Percentiles rank a stretch among this genome's conserved stretches.
These are phyloP conservation scores for Teratosphaeria epicoccoides DNA, from an alignment of 2,329 filamentous ascomycete species.

Conservation along the genomic window DNA sequence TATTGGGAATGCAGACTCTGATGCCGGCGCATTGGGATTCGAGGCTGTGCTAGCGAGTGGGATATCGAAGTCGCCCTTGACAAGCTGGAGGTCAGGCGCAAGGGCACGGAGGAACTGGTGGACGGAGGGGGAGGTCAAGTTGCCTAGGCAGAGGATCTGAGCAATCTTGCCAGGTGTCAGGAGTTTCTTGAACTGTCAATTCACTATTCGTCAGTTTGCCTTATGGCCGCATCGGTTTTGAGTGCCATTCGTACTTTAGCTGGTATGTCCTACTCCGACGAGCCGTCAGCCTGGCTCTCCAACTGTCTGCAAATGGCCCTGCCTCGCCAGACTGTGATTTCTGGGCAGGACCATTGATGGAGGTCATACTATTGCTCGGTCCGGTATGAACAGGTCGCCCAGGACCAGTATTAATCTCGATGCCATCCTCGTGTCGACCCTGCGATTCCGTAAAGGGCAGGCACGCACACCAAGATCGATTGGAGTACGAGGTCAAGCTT, in stretches of 20 bases:
- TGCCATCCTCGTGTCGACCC: conserved; percentile 44
- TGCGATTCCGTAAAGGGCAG: not conserved
- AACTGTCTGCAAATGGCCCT: conserved; percentile 1
- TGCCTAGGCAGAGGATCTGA: conserved; percentile 48
- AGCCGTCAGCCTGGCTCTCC: conserved; percentile 13
- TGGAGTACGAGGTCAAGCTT: no score
- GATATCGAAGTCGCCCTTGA: conserved; percentile 60
- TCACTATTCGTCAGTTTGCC: conserved; percentile 1
- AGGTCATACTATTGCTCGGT: conserved; percentile 61
- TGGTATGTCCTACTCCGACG: conserved; percentile 56
- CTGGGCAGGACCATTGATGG: conserved; percentile 4
- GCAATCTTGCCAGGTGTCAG: conserved; percentile 49
- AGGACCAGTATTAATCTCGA: conserved; percentile 85
- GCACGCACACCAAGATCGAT: not conserved
- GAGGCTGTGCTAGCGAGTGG: conserved; percentile 44
- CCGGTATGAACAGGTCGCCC: conserved; percentile 87
- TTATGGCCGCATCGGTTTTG: not conserved
- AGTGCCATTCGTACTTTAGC: conserved; percentile 54
- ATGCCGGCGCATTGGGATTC: not conserved
- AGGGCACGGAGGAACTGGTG: conserved; percentile 47
- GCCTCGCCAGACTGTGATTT: not conserved
- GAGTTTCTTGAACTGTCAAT: conserved; percentile 42
- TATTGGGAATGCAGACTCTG: conserved; percentile 20
- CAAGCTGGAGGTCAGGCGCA: conserved; percentile 55
- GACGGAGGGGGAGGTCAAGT: conserved; percentile 47